These are phyloP conservation scores for Pichia sp. DNA, from an alignment of 1,139 yeast species.

Conservation along the genomic window DNA sequence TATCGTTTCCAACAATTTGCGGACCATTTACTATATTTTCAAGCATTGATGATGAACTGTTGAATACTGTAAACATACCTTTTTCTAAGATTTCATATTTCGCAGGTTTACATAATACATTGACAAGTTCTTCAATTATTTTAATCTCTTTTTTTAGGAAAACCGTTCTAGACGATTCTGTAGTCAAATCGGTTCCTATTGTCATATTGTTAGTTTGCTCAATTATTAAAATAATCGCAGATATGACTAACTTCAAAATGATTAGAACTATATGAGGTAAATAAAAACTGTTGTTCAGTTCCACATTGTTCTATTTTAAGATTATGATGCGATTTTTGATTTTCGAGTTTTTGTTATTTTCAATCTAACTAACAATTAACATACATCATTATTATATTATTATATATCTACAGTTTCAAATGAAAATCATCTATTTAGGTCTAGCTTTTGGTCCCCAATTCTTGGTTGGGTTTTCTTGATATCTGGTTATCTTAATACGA, in stretches of 20 bases:
- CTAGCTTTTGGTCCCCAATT: conserved; percentile 78
- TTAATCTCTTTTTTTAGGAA: conserved; percentile 18
- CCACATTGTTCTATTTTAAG: no score
- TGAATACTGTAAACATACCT: conserved; percentile 18
- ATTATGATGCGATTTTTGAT: no score
- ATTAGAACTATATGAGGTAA: no score
- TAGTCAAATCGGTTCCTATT: no score
- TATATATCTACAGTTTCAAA: no score
- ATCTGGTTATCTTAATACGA: conserved; percentile 74
- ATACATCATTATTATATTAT: not conserved
- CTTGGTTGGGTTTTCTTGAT: conserved; percentile 85
- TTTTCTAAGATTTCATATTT: conserved; percentile 15
- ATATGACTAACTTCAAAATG: no score
- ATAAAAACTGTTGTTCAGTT: no score
- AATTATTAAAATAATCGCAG: no score
- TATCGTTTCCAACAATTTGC: no score
- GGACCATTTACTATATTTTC: conserved; percentile 9
- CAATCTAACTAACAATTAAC: not conserved
- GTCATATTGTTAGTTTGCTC: no score
- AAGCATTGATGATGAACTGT: conserved; percentile 15
- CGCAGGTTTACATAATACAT: conserved; percentile 21
- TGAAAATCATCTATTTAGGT: conserved; percentile 35
- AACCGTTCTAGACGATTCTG: not conserved
- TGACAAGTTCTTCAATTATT: conserved; percentile 22
- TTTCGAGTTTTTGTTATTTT: no score